These are phyloP conservation scores for Pythium dissimile DNA, from an alignment of 352 stramenopile genomes.

Conservation along the genomic window DNA sequence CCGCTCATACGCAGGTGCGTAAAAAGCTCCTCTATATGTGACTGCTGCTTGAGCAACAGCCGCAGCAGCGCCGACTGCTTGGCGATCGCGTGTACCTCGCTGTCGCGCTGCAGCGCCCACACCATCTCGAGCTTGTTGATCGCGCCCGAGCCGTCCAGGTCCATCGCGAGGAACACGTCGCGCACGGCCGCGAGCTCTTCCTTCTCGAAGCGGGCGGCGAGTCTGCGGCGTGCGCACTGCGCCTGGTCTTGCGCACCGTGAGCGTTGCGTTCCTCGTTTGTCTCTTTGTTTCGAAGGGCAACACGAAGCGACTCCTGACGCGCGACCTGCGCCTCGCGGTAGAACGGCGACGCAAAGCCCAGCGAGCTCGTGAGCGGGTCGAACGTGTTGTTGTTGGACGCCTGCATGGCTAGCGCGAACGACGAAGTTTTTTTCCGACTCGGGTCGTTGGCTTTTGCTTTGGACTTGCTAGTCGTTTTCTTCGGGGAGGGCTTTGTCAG, in stretches of 20 bases:
- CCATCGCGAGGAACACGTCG: slow-evolving; percentile 58
- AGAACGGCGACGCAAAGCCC: slow-evolving; percentile 28
- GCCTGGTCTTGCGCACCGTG: background rate
- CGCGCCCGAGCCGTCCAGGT: slow-evolving; percentile 56
- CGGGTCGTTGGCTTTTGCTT: background rate
- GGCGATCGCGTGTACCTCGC: slow-evolving; percentile 46
- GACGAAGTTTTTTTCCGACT: slow-evolving; percentile 15
- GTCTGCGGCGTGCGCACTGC: slow-evolving; percentile 2
- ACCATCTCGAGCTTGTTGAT: slow-evolving; percentile 62
- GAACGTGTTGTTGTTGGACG: slow-evolving; percentile 15
- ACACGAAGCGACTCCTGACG: background rate
- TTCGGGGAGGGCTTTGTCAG: slow-evolving; percentile 12
- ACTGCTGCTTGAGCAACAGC: slow-evolving; percentile 53
- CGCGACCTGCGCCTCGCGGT: background rate
- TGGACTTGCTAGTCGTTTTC: background rate
- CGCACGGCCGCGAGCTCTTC: slow-evolving; percentile 36
- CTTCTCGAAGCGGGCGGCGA: slow-evolving; percentile 26
- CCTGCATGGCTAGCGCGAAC: slow-evolving; percentile 2
- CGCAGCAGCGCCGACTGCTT: slow-evolving; percentile 43
- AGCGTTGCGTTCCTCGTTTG: background rate
- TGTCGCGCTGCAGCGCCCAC: slow-evolving; percentile 61
- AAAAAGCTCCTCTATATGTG: slow-evolving; percentile 28
- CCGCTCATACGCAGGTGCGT: slow-evolving; percentile 24
- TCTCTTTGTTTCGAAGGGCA: background rate
- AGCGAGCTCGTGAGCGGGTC: slow-evolving; percentile 21